Conservation (phyloP, 768 basidiomycete genomes). For the Kwoniella heveanensis region DNA sequence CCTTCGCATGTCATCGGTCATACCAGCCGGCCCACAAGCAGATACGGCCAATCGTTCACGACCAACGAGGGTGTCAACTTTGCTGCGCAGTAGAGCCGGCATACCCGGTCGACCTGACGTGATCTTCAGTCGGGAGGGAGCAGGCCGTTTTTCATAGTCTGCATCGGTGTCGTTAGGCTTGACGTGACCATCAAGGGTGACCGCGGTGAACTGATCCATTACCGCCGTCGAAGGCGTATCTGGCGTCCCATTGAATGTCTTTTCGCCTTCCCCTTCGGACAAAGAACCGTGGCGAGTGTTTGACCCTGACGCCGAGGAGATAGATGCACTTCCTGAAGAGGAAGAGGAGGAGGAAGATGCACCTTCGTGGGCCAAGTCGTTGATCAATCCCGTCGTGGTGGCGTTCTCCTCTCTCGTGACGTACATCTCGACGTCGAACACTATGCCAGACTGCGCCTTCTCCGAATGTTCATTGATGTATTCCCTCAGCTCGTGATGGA, state of each 20-base stretch:
- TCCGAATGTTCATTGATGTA: neutral
- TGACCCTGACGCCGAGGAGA: neutral
- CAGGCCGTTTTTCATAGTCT: neutral
- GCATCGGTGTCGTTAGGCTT: neutral
- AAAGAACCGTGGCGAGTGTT: neutral
- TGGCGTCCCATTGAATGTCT: neutral
- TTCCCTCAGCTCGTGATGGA: slow-evolving; percentile 21
- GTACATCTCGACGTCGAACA: slow-evolving; percentile 4
- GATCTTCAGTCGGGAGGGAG: slow-evolving; percentile 1
- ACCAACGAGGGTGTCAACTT: slow-evolving; percentile 8
- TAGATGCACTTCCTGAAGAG: neutral
- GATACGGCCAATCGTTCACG: slow-evolving; percentile 28
- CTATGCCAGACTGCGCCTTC: neutral
- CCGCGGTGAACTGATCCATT: neutral
- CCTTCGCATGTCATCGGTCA: slow-evolving; percentile 33
- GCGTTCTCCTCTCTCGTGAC: slow-evolving; percentile 5
- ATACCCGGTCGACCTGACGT: slow-evolving; percentile 20
- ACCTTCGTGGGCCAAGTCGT: neutral
- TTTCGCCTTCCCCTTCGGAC: neutral
- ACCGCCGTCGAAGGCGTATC: neutral
- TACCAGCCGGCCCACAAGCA: slow-evolving; percentile 33
- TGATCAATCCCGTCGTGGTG: neutral
- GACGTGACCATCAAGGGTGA: neutral
- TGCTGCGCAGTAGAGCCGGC: neutral
- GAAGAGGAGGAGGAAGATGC: neutral